Evolutionary conservation across 306 rosid genomes (phyloP).

Genomic region (Mucuna pruriens): DNA sequence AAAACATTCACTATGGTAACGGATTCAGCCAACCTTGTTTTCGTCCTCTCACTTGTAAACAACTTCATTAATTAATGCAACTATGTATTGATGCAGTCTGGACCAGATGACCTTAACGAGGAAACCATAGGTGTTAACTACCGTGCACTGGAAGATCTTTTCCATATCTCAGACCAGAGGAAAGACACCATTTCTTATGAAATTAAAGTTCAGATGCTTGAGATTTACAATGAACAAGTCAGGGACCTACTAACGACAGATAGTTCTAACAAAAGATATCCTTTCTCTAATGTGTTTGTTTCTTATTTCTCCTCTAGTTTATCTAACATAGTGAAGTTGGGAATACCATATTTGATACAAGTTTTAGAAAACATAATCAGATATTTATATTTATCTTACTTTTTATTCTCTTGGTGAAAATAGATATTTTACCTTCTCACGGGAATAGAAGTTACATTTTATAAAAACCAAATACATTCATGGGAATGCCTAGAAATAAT

Average conservation of each 20-base stretch:
- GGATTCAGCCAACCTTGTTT: constrained; percentile 14
- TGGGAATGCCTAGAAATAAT: no score
- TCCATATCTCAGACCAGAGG: constrained; percentile 73
- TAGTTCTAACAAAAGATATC: constrained; percentile 77
- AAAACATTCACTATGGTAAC: constrained; percentile 94
- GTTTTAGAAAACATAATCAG: no score
- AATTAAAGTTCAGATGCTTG: constrained; percentile 93
- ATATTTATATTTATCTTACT: no score
- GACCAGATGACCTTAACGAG: constrained; percentile 73
- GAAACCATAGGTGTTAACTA: constrained; percentile 88
- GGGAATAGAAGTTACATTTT: no score
- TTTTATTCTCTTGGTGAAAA: no score
- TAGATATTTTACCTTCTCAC: no score
- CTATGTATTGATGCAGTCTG: constrained; percentile 59
- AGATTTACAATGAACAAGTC: constrained; percentile 96
- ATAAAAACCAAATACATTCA: no score
- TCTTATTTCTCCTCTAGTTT: no score
- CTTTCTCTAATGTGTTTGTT: constrained; percentile 56
- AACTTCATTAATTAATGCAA: constrained; percentile 7
- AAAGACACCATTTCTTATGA: constrained; percentile 71
- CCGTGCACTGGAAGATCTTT: constrained; percentile 87
- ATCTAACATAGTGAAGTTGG: no score
- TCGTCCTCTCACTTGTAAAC: not conserved
- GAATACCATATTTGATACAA: no score
- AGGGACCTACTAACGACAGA: constrained; percentile 78